These are phyloP conservation scores for Podila horticola DNA, from an alignment of 192 early-diverging fungal genomes.

Conservation along the genomic window DNA sequence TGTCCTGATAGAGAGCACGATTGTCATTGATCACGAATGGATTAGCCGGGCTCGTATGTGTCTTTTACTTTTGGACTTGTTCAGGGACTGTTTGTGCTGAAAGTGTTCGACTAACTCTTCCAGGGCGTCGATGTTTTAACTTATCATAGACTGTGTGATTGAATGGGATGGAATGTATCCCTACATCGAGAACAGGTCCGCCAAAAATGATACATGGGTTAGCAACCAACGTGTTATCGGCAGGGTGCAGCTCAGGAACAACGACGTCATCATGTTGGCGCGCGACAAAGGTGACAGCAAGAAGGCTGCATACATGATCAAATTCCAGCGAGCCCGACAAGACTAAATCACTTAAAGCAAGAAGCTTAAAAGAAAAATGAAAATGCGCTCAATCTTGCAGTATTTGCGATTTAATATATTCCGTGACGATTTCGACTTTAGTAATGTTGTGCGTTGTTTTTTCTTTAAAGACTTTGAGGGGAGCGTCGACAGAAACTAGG, in stretches of 20 bases:
- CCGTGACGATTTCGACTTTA: background rate
- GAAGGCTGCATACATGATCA: background rate
- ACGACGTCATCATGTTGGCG: background rate
- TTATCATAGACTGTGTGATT: conserved; percentile 4
- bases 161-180: conserved; percentile 6
- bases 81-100: background rate
- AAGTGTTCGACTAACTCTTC: no score
- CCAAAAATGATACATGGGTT: background rate
- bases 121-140: no score
- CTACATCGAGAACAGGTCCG: background rate
- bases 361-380: background rate
- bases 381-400: background rate
- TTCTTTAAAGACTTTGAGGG: no score
- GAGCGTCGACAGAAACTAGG: no score
- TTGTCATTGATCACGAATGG: background rate
- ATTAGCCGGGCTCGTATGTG: conserved; percentile 15
- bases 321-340: background rate
- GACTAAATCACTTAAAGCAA: background rate
- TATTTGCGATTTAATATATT: background rate
- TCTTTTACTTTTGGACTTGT: background rate
- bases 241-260: background rate
- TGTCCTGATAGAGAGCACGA: background rate
- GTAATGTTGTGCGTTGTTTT: no score
- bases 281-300: background rate
- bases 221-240: background rate